Base-by-base conservation (phyloP, 192 early-diverging fungal species). In the Coemansia sp. region DNA sequence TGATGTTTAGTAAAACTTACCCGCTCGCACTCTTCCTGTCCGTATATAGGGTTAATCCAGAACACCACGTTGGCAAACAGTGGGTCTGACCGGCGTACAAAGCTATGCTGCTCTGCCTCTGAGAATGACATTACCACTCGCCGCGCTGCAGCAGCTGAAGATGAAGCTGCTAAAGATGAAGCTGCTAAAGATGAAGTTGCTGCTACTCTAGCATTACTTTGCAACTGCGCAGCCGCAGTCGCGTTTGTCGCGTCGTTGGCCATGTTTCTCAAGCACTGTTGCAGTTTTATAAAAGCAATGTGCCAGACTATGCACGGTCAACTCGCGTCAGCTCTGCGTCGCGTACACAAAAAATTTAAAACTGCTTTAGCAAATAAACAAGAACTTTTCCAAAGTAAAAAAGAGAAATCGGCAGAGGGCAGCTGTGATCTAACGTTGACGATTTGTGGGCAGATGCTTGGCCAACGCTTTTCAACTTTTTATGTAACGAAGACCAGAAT, bases 41-140 rank as follows among this genome's bases (percentile, higher is more conserved):
- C 65, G 9, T 64, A 51, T 4, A 50, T 53, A 1, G 76, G 76
- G 40, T 70, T 79, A 31, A 79, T 70, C 76, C 76, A 79, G 55
- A 61, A 79, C 31, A 79, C 76, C 1, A 79, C 67, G 10, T 54
- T 64, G 48, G 56, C 58, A 44, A 79, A 79, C 20, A 73, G 48
- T 3, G 71, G 71, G 47, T 73, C 61, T 3, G 67, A 26, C 21
- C 37, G 14, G 18, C 67, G 58, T 20, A 69, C 67, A 70, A 79
- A 79, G 63, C 25, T 46, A 15, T 73, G 44, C 37, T 69, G 63
- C 52, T 79, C 76, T 1, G 51, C 61, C 26, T 67, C 74, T 20
- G 58, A 62, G 11, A 71, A 63, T 36, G 28, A 14, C 21, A 63
- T 53, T 0, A n/a, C 40, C 25, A 17, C 7, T 28, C 24, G 52